Conservation (phyloP, 2,329 filamentous ascomycete genomes). For the Fusarium sp. region DNA sequence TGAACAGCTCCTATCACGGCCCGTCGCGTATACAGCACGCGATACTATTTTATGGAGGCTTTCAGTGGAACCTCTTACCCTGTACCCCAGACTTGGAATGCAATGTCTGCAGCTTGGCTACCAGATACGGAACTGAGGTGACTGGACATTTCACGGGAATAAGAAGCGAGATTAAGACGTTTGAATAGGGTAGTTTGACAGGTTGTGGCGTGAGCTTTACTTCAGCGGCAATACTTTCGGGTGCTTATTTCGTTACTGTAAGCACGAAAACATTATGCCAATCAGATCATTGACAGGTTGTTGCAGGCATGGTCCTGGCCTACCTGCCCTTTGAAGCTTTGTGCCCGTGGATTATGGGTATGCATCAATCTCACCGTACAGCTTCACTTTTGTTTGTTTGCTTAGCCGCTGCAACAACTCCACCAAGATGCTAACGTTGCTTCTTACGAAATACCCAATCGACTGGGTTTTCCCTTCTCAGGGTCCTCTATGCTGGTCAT, state of each 20-base stretch:
- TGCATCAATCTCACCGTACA: neutral
- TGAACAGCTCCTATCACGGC: neutral
- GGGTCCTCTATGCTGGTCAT: neutral
- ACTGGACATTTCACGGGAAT: neutral
- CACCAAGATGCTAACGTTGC: neutral
- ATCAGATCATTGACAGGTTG: neutral
- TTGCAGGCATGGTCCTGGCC: neutral
- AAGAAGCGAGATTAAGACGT: neutral
- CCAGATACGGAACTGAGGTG: neutral
- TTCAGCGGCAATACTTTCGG: neutral
- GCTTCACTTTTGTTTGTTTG: neutral
- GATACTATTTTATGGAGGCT: neutral
- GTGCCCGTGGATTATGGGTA: neutral
- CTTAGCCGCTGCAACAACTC: neutral
- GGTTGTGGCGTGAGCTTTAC: neutral
- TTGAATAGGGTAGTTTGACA: neutral
- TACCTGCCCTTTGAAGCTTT: neutral
- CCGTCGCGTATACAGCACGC: neutral
- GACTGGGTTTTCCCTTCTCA: neutral
- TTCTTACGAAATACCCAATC: neutral
- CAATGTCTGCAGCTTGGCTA: neutral
- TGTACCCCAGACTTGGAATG: constrained; percentile 1
- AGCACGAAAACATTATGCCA: neutral
- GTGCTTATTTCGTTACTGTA: neutral
- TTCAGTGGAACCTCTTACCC: neutral